phyloP scores from a whole-genome alignment of 495 filamentous ascomycete species.

The Trichoderma orchidacearum region DNA sequence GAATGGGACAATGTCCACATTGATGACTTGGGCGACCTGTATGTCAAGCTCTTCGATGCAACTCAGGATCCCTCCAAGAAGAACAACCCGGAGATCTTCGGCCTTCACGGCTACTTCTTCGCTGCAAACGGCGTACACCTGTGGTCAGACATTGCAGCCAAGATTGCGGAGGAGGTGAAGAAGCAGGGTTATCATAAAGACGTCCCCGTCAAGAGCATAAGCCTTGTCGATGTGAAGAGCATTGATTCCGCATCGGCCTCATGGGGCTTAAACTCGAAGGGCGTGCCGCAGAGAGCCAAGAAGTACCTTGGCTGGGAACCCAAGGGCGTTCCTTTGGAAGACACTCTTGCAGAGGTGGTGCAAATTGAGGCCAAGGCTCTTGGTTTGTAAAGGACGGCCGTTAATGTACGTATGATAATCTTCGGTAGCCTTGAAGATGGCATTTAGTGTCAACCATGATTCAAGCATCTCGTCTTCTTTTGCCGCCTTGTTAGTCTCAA shows the following conservation, averaged over 20 bases:
- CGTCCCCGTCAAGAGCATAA: constrained; percentile 27
- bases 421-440: no score
- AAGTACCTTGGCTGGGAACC: constrained; percentile 51
- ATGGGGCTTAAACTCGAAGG: constrained; percentile 47
- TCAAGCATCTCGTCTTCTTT: no score
- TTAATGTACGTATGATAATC: no score
- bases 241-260: constrained; percentile 26
- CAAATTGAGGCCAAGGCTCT: constrained; percentile 30
- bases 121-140: constrained; percentile 52
- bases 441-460: no score
- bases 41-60: constrained; percentile 50
- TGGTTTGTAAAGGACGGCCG: constrained; percentile 8
- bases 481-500: no score
- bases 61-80: constrained; percentile 25
- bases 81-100: constrained; percentile 50
- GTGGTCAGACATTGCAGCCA: constrained; percentile 54
- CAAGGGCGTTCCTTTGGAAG: constrained; percentile 29
- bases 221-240: constrained; percentile 1
- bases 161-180: constrained; percentile 46
- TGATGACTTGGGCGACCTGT: constrained; percentile 54
- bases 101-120: constrained; percentile 60
- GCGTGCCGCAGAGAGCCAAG: constrained; percentile 37
- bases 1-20: constrained; percentile 67
- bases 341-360: constrained; percentile 37
- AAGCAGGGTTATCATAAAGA: constrained; percentile 43